These are phyloP conservation scores for Grigorovia jiainica DNA, from an alignment of 805 yeast genomes.

Conservation along the genomic window DNA sequence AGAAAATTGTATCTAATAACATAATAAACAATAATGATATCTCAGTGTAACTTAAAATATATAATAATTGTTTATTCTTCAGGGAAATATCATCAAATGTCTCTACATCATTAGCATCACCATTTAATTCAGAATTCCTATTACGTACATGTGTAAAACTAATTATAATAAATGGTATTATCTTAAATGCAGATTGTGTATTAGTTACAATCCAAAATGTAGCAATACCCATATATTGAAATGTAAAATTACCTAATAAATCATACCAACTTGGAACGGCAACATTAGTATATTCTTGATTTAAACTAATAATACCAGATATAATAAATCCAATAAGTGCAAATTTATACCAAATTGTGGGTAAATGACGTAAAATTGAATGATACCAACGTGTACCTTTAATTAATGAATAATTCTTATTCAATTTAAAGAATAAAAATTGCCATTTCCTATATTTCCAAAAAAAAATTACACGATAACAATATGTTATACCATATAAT, in stretches of 20 bases:
- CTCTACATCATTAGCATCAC: conserved; percentile 7
- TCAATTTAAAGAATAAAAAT: conserved; percentile 22
- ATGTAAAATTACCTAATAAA: conserved; percentile 63
- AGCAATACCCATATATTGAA: conserved; percentile 55
- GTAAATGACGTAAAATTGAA: conserved; percentile 28
- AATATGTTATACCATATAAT: conserved; percentile 20
- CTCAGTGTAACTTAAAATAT: conserved; percentile 51
- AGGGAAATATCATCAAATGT: conserved; percentile 6
- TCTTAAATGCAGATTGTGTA: conserved; percentile 55
- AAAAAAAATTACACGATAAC: conserved; percentile 18
- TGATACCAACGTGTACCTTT: conserved; percentile 18
- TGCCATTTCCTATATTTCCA: conserved; percentile 28
- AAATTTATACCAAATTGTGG: conserved; percentile 45
- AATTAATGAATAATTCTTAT: conserved; percentile 13
- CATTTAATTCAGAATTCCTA: conserved; percentile 12
- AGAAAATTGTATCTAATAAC: conserved; percentile 46
- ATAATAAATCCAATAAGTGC: conserved; percentile 46
- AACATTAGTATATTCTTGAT: conserved; percentile 50
- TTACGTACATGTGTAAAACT: conserved; percentile 48
- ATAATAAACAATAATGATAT: conserved; percentile 44
- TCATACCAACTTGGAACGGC: conserved; percentile 50
- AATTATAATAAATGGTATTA: conserved; percentile 49
- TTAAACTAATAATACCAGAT: conserved; percentile 44
- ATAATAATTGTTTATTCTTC: conserved; percentile 15
- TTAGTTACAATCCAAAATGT: conserved; percentile 55